Evolutionary conservation across 2,329 filamentous ascomycete species (phyloP).

Genomic region (Pseudogymnoascus sp.): DNA sequence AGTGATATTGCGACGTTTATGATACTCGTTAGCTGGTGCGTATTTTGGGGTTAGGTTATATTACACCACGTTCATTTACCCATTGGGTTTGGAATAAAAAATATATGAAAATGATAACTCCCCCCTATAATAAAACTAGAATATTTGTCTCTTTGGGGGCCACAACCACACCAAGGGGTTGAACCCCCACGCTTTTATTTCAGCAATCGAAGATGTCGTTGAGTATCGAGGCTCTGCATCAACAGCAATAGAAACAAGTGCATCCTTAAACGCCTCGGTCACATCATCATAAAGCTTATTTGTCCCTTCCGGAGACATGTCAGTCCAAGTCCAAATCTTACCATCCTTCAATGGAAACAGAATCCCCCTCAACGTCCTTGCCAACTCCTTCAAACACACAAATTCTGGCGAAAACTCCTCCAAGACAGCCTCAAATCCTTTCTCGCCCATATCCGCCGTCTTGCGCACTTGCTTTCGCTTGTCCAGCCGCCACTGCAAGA

Average conservation of each 20-base stretch:
- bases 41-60: too few relatives aligned
- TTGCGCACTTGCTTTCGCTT: neutral
- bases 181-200: neutral
- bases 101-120: too few relatives aligned
- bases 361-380: conserved; percentile 15
- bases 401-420: conserved; percentile 20
- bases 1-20: neutral
- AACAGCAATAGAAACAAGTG: neutral
- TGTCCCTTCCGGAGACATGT: conserved; percentile 16
- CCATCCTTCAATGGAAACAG: conserved; percentile 19
- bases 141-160: too few relatives aligned
- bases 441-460: neutral
- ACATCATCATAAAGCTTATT: conserved; percentile 20
- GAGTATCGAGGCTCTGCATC: neutral
- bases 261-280: conserved; percentile 8
- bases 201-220: neutral
- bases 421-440: conserved; percentile 17
- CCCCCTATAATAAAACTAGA: too few relatives aligned
- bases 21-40: too few relatives aligned
- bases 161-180: too few relatives aligned
- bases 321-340: conserved; percentile 19
- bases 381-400: conserved; percentile 18
- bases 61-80: too few relatives aligned
- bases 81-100: too few relatives aligned
- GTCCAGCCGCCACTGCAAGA: conserved; percentile 20